Conservation (phyloP, 352 stramenopile genomes). For the Phytophthora capsici region DNA sequence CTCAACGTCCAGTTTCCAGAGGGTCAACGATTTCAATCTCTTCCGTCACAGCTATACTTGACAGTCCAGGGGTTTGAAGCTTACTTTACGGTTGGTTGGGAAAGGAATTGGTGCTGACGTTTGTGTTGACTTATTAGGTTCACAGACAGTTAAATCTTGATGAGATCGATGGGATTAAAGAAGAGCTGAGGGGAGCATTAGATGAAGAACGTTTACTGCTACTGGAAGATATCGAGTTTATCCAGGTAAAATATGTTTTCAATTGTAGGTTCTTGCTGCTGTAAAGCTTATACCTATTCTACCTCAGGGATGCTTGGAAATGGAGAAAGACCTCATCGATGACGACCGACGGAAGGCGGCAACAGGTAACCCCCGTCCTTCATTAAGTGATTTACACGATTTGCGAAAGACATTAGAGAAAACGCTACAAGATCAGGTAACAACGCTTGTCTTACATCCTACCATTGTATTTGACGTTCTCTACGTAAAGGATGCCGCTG, state of each 20-base stretch:
- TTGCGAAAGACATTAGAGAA: conserved; percentile 66
- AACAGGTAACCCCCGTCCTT: conserved; percentile 44
- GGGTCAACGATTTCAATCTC: conserved; percentile 69
- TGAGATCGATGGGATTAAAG: conserved; percentile 74
- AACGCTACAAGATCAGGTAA: conserved; percentile 65
- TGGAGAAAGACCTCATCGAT: conserved; percentile 86
- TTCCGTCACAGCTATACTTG: conserved; percentile 65
- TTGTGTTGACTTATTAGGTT: conserved; percentile 26
- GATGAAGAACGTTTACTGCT: conserved; percentile 65
- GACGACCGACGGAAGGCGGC: conserved; percentile 65
- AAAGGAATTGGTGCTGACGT: too few species aligned
- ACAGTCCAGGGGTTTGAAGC: conserved; percentile 54
- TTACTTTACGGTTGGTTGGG: background rate
- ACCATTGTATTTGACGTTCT: too few species aligned
- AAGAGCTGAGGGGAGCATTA: conserved; percentile 63
- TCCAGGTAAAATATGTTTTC: conserved; percentile 52
- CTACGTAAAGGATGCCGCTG: conserved; percentile 34
- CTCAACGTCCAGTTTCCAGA: conserved; percentile 62
- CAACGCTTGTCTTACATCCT: background rate
- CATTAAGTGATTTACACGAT: conserved; percentile 69
- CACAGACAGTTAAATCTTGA: conserved; percentile 66
- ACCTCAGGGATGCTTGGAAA: conserved; percentile 75
- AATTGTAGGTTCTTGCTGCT: too few species aligned
- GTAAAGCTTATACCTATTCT: too few species aligned
- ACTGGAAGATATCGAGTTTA: conserved; percentile 87